Percentiles rank a stretch among this genome's conserved stretches.
These are phyloP conservation scores for Eucalyptus camaldulensis DNA, from an alignment of 345 rosid species.

Conservation along the genomic window DNA sequence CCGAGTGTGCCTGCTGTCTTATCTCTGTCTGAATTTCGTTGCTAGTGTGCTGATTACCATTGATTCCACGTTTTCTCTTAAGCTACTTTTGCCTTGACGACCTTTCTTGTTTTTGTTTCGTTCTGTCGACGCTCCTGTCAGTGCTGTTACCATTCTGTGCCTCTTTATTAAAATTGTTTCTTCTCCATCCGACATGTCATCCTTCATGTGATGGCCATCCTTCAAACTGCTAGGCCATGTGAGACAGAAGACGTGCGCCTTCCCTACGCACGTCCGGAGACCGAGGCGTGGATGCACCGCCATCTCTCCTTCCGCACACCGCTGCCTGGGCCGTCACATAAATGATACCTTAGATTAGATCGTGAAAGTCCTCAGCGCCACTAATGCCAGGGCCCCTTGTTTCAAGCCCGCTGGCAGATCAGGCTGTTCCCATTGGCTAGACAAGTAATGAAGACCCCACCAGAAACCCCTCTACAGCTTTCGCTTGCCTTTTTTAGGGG, in stretches of 20 bases:
- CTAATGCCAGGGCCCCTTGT: neutral
- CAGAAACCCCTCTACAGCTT: neutral
- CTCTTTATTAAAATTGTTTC: neutral
- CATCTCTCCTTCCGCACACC: rapidly evolving
- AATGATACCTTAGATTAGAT: neutral
- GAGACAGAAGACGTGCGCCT: rapidly evolving
- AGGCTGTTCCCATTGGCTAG: neutral
- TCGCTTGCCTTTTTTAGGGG: neutral
- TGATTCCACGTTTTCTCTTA: too few relatives aligned
- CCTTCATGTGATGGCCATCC: neutral
- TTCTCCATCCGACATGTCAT: neutral
- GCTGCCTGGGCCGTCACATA: too few relatives aligned
- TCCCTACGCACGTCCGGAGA: rapidly evolving
- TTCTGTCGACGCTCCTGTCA: too few relatives aligned
- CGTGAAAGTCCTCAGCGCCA: neutral
- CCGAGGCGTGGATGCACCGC: rapidly evolving
- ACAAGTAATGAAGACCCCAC: neutral
- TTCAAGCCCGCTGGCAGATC: neutral
- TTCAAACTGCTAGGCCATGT: neutral
- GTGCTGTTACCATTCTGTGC: neutral
- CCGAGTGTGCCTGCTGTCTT: neutral
- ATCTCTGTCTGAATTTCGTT: neutral
- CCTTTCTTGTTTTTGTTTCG: too few relatives aligned
- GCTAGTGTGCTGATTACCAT: too few relatives aligned
- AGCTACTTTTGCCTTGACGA: too few relatives aligned